Evolutionary conservation across 2,329 filamentous ascomycete species (phyloP).

Genomic region (Fusarium nisikadoi): DNA sequence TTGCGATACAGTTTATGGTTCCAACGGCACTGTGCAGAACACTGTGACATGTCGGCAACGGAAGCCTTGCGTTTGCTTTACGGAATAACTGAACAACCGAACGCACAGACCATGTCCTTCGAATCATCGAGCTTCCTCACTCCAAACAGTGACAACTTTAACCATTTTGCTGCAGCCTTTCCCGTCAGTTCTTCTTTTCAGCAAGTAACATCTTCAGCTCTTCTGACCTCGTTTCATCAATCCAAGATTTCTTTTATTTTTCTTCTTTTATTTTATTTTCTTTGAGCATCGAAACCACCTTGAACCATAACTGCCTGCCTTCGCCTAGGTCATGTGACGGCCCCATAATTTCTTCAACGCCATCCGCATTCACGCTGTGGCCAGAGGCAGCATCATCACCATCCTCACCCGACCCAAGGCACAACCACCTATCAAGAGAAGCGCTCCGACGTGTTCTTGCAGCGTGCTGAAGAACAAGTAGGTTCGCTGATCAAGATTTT

Average conservation of each 20-base stretch:
- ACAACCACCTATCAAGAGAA: not conserved
- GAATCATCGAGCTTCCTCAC: not conserved
- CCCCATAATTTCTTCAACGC: not conserved
- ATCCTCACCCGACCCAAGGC: not conserved
- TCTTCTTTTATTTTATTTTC: rapidly evolving
- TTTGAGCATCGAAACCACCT: not conserved
- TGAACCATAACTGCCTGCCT: not conserved
- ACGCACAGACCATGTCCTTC: not conserved
- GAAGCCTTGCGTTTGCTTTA: rapidly evolving
- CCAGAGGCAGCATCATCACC: not conserved
- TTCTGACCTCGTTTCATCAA: not conserved
- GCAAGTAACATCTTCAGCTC: too few species aligned
- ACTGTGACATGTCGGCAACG: not conserved
- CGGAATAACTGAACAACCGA: not conserved
- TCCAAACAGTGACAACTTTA: not conserved
- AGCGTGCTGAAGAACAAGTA: slow-evolving; percentile 8
- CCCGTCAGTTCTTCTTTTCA: not conserved
- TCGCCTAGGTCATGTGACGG: not conserved
- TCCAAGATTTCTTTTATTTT: rapidly evolving
- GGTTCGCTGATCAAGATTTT: not conserved
- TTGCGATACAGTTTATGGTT: rapidly evolving
- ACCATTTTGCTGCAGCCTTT: not conserved
- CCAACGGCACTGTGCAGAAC: rapidly evolving
- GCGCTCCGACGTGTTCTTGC: not conserved
- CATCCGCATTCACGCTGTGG: not conserved